Evolutionary conservation across 176 grass and related monocot species (phyloP).

Genomic region (Phyllostachys edulis): DNA sequence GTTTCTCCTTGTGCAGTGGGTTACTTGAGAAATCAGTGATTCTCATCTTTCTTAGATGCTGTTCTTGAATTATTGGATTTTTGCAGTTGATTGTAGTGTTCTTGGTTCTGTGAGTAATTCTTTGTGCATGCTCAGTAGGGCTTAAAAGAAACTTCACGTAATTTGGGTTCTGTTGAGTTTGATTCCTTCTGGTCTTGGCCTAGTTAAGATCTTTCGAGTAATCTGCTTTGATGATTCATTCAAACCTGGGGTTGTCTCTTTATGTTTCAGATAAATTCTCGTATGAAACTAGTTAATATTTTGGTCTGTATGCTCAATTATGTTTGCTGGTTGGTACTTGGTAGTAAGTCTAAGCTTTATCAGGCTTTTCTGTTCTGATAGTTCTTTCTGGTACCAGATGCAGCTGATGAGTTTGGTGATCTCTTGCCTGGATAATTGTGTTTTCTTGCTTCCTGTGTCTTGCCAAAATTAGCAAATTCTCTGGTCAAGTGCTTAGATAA

Average conservation of each 20-base stretch:
- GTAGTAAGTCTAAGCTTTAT: constrained; percentile 14
- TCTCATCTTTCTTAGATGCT: background rate
- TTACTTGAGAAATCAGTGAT: background rate
- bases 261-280: constrained; percentile 1
- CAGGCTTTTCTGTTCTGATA: constrained; percentile 31
- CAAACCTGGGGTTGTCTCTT: background rate
- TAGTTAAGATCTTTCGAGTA: background rate
- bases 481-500: constrained; percentile 12
- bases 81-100: background rate
- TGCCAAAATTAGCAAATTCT: constrained; percentile 6
- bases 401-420: background rate
- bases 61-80: constrained; percentile 24
- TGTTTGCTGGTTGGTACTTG: constrained; percentile 22
- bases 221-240: background rate
- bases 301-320: background rate
- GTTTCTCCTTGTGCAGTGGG: background rate
- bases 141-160: background rate
- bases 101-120: background rate
- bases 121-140: background rate
- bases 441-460: constrained; percentile 20
- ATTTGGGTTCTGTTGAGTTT: background rate
- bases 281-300: background rate
- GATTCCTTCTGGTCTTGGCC: background rate
- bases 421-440: constrained; percentile 19
- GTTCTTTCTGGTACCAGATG: constrained; percentile 11